Evolutionary conservation across 2,329 filamentous ascomycete species (phyloP), one percentile per base, ranked within the genome.

Genomic region (Claviceps sp.): DNA sequence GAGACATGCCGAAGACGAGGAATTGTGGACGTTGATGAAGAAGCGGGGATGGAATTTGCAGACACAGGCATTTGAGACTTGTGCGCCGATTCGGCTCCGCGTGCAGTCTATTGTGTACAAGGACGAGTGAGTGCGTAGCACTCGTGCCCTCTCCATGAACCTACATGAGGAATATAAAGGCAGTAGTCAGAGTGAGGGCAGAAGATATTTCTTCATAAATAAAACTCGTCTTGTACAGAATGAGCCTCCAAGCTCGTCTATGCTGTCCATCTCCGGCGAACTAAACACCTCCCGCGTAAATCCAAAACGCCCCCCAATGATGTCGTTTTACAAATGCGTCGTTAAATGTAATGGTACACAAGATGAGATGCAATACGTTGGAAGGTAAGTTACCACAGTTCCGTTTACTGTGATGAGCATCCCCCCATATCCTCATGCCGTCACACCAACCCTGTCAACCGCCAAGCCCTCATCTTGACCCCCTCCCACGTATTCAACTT

Each of bases 401-500:
- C 30, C 10, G 30, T 34, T 3, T 34, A 34, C 30, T 34, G 30
- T 34, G 39, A 41, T n/a, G 39, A 41, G n/a, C 39, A 4, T 11
- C 30, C 10, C 30, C 10, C 30, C 10, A 34, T 34, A 11, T 1
- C 10, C 3, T 34, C 30, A 34, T 11, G 39, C n/a, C 41, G 14
- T 63, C 60, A 82, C 11, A 68, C 70, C 51, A 82, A 48, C 2
- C 78, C 80, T 0, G 73, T 56, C 39, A 71, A 72, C 38, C 72
- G 72, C 62, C 74, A 65, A 0, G 72, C 72, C 39, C 82, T 73
- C 82, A 85, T 86, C 70, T 80, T 83, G 59, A 81, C 71, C 0
- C 82, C 82, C 65, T 85, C 82, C 74, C 77, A 81, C 1, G 73
- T 78, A 61, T 84, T 85, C 57, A 86, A 62, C 70, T 86, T 86